A percentile compares a stretch with the other conserved stretches of the same genome.
phyloP scores from a whole-genome alignment of 164 flowering plant species.

The Annona cherimola region DNA sequence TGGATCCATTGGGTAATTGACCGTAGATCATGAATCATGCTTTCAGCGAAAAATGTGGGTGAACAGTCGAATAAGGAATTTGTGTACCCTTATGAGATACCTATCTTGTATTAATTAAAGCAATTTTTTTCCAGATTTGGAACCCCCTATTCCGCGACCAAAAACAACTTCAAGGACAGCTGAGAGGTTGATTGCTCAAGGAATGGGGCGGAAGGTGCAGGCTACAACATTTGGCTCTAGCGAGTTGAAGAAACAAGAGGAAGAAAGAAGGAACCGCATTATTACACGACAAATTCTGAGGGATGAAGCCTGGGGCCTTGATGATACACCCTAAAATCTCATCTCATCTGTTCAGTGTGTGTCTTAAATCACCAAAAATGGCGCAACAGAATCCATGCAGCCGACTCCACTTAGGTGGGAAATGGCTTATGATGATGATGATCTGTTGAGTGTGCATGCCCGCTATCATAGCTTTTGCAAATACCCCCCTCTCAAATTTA shows the following conservation, averaged over 20 bases:
- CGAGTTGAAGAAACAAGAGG: constrained; percentile 76
- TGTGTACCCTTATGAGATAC: neutral
- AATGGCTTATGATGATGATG: too few relatives aligned
- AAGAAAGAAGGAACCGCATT: constrained; percentile 67
- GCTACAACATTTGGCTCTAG: constrained; percentile 43
- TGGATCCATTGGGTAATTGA: neutral
- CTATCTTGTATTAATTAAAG: neutral
- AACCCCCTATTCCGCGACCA: constrained; percentile 83
- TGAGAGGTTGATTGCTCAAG: constrained; percentile 80
- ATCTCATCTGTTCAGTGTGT: too few relatives aligned
- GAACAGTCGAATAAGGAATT: too few relatives aligned
- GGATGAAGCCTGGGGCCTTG: constrained; percentile 93
- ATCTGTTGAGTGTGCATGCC: too few relatives aligned
- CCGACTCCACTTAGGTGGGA: too few relatives aligned
- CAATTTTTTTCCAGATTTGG: constrained; percentile 45
- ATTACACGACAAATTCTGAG: constrained; percentile 51
- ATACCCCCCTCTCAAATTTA: too few relatives aligned
- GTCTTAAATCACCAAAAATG: too few relatives aligned
- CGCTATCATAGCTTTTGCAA: too few relatives aligned
- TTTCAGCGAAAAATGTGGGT: neutral
- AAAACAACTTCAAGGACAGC: constrained; percentile 86
- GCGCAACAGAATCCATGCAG: too few relatives aligned
- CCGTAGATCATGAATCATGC: neutral
- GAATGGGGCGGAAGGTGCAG: constrained; percentile 73
- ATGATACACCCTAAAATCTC: constrained; percentile 19